Evolutionary conservation across 2,329 filamentous ascomycete genomes (phyloP), one percentile per base, ranked within the genome.

Genomic region (Colletotrichum sp.): DNA sequence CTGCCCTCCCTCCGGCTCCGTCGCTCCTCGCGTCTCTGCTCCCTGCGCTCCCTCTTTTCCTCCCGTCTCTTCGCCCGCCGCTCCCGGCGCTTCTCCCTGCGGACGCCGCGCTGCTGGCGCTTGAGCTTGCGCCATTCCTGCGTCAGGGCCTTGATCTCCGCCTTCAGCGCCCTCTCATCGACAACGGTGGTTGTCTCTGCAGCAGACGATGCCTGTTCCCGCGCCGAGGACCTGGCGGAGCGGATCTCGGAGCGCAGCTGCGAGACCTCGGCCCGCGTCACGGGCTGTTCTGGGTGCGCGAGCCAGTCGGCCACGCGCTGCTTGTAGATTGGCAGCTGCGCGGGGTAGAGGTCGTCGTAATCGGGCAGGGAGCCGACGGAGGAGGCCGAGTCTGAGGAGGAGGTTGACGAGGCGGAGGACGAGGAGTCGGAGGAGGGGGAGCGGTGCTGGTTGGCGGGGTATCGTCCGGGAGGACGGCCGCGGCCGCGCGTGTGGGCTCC

Each of bases 301-400:
- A 90, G 85, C 89, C 90, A 92, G 9, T 84, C 81, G 26, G 84
- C 78, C 18, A 93, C 83, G 5, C 85, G 85, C 15, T 84, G 80
- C 62, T 85, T 85, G 16, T 88, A 86, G 2, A 88, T 76, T 3
- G 89, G 87, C 2, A 92, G 83, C 80, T 91, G 90, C 21, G 83
- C 79, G 69, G 88, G 87, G 15, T 81, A 81, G 3, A 92, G 83
- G 57, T 89, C 86, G 72, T 91, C 88, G 79, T 88, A 89, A 69
- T 89, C 86, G 0, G 90, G 89, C 1, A 92, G 87, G 3, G 89
- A 91, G 44, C 88, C 90, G 70, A 91, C 82, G 3, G 88, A 89
- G 1, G 82, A 81, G 28, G 15, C 78, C 13, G 84, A 86, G 5
- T 78, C 82, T 2, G 84, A 86, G 24, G 81, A 82, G 9, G 82